A percentile compares a stretch with the other conserved stretches of the same genome.
Conservation (phyloP, 352 stramenopile species). For the Blastocystis sp. region DNA sequence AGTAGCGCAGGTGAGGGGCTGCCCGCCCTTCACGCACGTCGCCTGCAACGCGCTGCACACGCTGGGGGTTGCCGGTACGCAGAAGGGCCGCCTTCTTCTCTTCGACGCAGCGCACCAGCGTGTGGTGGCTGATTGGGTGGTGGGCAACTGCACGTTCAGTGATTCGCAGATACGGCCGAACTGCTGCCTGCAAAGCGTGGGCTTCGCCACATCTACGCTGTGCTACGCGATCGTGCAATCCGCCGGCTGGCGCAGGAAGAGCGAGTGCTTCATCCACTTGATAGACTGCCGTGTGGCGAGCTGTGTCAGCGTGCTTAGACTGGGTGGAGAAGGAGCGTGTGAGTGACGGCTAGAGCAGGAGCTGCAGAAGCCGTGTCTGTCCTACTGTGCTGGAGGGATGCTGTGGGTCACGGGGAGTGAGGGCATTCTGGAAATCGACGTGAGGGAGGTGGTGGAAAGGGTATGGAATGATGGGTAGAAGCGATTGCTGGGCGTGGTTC, state of each 20-base stretch:
- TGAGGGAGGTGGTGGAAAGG: background rate
- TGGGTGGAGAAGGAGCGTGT: background rate
- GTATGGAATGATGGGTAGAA: slow-evolving; percentile 16
- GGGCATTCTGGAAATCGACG: background rate
- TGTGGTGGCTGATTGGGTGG: background rate
- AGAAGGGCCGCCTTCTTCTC: background rate
- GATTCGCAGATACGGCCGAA: background rate
- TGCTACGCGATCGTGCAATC: background rate
- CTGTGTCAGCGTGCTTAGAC: background rate
- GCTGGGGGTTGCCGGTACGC: background rate
- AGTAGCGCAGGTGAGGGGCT: background rate
- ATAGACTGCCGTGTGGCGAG: background rate
- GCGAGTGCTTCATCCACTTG: background rate
- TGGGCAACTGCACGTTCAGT: background rate
- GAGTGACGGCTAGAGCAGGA: background rate
- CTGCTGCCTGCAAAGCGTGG: background rate
- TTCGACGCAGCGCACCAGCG: background rate
- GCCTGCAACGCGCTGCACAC: background rate
- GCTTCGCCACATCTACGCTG: background rate
- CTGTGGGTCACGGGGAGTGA: slow-evolving; percentile 3
- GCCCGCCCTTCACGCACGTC: background rate
- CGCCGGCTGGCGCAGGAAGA: no score
- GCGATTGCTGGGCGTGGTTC: background rate
- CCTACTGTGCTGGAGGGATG: background rate
- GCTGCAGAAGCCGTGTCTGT: background rate